Base-by-base conservation (phyloP, 2,329 filamentous ascomycete species). In the Trichoderma atrobrunneum region DNA sequence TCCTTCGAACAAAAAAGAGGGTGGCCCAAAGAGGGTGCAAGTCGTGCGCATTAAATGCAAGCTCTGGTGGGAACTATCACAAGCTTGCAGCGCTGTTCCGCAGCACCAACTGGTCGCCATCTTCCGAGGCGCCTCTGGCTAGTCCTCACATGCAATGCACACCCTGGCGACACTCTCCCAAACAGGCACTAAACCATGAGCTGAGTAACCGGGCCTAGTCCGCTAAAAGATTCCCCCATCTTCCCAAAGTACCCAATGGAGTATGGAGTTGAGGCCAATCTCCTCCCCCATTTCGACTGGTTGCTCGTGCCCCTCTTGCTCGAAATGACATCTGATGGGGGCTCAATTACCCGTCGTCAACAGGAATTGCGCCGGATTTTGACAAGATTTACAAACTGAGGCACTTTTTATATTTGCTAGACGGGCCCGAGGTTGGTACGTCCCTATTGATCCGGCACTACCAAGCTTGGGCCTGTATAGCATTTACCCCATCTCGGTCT, bases 1-100 rank as follows among this genome's bases (percentile, higher is more conserved):
- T 59, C 56, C 36, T 16, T 7, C 32, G 14, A 48, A 39, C 34
- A 39, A 32, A 60, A 24, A 39, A 28, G 16, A 43, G 60, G 56
- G 21, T 30, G 54, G 51, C 11, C 11, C 5, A 18, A 32, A 30
- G 30, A 24, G 56, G 28, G 43, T 60, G 67, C 39, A 60, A 18
- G 66, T 51, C 66, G 26, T 69, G 66, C 51, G 65, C 34, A 60
- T 70, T 54, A 62, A 62, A 60, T 62, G 67, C 67, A 43, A 62
- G 36, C 39, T 51, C 36, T 14, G 28, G 59, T 70, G 66, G 63
- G 63, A 66, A 64, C 68, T 71, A 64, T 71, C 68, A 71, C 68
- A 71, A 64, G 68, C 66, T 51, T 69, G 54, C 61, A 12, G 54
- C 51, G 36, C 43, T 18, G n/a, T 24, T 51, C 24, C 56, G 57